phyloP scores from a whole-genome alignment of 192 early-diverging fungal genomes.

The Mortierella antarctica region DNA sequence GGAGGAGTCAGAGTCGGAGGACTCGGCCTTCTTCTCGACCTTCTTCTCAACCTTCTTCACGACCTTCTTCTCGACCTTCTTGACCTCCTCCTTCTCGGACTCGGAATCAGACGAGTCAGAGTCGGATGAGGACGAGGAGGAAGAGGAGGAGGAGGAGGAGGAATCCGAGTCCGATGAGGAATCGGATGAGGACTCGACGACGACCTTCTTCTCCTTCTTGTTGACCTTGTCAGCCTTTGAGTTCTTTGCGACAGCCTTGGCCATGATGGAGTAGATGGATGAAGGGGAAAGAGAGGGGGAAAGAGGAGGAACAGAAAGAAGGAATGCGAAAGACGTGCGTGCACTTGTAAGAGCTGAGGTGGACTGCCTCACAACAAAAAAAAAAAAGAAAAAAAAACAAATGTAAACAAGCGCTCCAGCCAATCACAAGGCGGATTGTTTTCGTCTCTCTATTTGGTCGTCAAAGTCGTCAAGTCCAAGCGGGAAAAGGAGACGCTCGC shows the following conservation, averaged over 20 bases:
- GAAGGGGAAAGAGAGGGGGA: constrained; percentile 7
- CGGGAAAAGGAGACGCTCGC: no score
- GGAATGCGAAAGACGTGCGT: not conserved
- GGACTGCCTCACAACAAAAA: not conserved
- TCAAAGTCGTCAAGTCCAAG: no score
- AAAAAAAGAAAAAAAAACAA: constrained; percentile 1
- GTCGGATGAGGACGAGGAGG: constrained; percentile 52
- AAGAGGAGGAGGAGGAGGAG: constrained; percentile 38
- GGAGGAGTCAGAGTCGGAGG: constrained; percentile 35
- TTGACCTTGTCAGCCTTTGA: constrained; percentile 57
- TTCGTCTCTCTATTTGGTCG: no score
- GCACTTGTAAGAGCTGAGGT: not conserved
- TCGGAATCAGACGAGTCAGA: constrained; percentile 52
- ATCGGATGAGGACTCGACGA: constrained; percentile 39
- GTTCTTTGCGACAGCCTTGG: constrained; percentile 53
- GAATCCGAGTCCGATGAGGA: constrained; percentile 36
- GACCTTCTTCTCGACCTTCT: constrained; percentile 37
- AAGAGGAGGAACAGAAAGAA: constrained; percentile 20
- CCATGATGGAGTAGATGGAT: constrained; percentile 34
- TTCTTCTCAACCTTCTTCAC: constrained; percentile 24
- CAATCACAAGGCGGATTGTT: not conserved
- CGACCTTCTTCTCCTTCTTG: constrained; percentile 68
- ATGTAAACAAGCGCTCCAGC: not conserved
- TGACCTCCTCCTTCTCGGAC: constrained; percentile 25
- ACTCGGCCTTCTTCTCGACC: constrained; percentile 43